Base-by-base conservation (phyloP, 495 filamentous ascomycete genomes). In the Podospora pseudoanserina region DNA sequence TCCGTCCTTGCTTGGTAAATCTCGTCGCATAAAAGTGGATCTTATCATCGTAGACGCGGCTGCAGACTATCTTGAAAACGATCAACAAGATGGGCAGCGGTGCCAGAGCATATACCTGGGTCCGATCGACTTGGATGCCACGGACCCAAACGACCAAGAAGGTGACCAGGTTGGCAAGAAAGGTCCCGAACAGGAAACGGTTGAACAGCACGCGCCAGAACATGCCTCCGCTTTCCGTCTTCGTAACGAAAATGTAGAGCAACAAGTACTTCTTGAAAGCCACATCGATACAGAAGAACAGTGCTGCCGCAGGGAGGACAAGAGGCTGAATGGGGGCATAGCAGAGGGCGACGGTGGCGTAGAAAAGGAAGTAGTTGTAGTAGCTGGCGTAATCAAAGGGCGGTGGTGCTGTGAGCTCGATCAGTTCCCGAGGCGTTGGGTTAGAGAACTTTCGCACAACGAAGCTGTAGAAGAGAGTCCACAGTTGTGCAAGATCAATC, bases 301-400 rank as follows among this genome's bases (percentile, higher is more conserved):
- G 73, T 1, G 94, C 94, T 0, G 91, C 92, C 49, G 97, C 89
- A 0, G 92, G 92, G n/a, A 99, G 84, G 4, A 93, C 91, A 39
- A 98, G 86, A 0, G 95, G 95, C 79, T 98, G 95, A 56, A 97
- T 78, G 13, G 90, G 89, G 2, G 90, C 89, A 76, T 94, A 98
- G 73, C 88, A 92, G 44, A 99, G 83, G 2, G 92, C 89, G 39
- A 97, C 90, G 0, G 95, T 98, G 4, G 91, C 83, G 77, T 97
- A 97, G 80, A 92, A 99, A 19, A 98, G 83, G 79, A 97, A 97
- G 79, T 88, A 92, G 76, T 97, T 98, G 83, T 97, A 98, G 80
- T 98, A 97, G 68, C 86, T 92, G 63, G 95, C 92, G 73, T 97
- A 99, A 72, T 97, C 94, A 78, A 99, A 97, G 13, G 91, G 79